Evolutionary conservation across 257 asterid species (phyloP).

Genomic region (Nicotiana attenuata): DNA sequence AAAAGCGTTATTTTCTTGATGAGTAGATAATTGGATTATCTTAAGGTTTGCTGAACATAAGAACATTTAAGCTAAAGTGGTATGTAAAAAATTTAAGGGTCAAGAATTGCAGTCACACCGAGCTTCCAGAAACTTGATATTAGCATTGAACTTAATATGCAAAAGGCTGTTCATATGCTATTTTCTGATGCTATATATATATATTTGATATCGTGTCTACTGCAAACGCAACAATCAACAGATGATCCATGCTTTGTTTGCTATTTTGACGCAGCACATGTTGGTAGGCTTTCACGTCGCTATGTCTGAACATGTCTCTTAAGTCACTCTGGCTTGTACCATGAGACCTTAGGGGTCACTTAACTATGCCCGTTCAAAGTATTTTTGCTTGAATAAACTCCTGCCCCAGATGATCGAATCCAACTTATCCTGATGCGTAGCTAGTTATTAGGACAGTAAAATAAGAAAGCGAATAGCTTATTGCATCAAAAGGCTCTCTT

Average conservation of each 20-base stretch:
- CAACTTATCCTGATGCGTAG: neutral
- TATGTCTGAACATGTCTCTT: too few species aligned
- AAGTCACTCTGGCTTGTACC: neutral
- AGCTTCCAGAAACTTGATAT: neutral
- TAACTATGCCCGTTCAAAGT: neutral
- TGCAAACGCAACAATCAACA: neutral
- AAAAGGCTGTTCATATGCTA: neutral
- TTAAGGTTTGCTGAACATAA: neutral
- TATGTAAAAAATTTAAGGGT: neutral
- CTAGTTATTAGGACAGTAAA: neutral
- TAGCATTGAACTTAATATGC: neutral
- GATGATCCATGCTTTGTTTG: neutral
- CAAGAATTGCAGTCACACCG: neutral
- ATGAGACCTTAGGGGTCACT: neutral
- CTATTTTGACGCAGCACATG: neutral
- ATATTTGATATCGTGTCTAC: neutral
- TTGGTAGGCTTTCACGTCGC: neutral
- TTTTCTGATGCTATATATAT: neutral
- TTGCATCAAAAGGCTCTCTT: neutral
- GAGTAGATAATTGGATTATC: neutral
- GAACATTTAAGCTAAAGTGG: neutral
- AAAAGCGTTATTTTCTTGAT: too few species aligned
- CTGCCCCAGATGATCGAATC: neutral
- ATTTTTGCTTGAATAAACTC: neutral
- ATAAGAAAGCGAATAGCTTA: neutral